Conservation (phyloP, 352 stramenopile species). For the Blastocystis sp. region DNA sequence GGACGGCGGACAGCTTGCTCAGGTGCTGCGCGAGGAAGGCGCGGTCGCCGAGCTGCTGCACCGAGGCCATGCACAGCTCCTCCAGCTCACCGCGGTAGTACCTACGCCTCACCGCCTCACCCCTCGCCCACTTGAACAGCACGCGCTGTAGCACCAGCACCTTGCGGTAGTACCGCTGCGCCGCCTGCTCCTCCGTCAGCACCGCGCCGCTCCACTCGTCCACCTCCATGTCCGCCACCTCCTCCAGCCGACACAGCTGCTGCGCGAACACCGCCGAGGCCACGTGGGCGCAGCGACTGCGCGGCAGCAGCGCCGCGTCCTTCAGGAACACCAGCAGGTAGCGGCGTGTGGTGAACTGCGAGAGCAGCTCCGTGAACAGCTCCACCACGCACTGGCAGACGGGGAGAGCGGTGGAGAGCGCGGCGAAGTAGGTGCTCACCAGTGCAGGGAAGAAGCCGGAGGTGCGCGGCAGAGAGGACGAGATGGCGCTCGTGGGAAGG, state of each 20-base stretch:
- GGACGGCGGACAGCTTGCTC: no score
- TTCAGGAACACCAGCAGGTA: constrained; percentile 78
- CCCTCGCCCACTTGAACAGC: constrained; percentile 71
- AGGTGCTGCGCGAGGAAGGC: no score
- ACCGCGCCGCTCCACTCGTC: no score
- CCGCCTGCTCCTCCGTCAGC: no score
- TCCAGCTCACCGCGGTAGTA: constrained; percentile 72
- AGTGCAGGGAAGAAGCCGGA: constrained; percentile 10
- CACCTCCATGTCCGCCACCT: no score
- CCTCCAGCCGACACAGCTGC: no score
- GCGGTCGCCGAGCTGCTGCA: neutral
- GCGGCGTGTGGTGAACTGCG: constrained; percentile 83
- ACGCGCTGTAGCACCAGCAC: constrained; percentile 21
- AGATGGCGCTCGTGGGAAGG: neutral
- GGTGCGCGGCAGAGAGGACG: neutral
- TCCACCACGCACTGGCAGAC: constrained; percentile 73
- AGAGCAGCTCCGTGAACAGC: constrained; percentile 82
- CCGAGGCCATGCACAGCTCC: constrained; percentile 73
- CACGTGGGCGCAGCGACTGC: no score
- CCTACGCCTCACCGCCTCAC: neutral
- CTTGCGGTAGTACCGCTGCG: no score
- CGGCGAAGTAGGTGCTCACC: neutral
- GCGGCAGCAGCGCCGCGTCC: constrained; percentile 33
- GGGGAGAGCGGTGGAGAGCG: no score
- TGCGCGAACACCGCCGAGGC: no score